Conservation (phyloP, 352 stramenopile genomes). For the Phytophthora quininea region DNA sequence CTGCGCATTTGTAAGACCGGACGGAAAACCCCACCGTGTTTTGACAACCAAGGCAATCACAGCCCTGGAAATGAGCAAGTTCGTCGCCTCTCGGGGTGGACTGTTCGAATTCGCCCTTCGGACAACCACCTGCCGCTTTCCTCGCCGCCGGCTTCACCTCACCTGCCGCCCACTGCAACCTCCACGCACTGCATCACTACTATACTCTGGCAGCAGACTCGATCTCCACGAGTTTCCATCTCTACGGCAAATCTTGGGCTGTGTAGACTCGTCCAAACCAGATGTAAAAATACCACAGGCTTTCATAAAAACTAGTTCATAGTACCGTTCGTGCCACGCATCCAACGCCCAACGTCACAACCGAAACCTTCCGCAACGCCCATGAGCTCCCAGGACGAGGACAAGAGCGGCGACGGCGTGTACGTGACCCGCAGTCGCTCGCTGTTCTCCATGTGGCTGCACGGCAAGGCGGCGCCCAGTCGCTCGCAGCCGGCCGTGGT, state of each 20-base stretch:
- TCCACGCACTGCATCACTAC: too few species aligned
- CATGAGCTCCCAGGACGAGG: constrained; percentile 31
- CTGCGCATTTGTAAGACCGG: too few species aligned
- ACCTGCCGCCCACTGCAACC: too few species aligned
- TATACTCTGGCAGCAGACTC: background rate
- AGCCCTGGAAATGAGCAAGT: background rate
- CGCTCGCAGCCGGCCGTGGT: constrained; percentile 58
- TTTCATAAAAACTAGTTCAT: too few species aligned
- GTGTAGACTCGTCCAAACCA: background rate
- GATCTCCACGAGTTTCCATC: background rate
- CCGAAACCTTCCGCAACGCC: constrained; percentile 17
- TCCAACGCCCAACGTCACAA: background rate
- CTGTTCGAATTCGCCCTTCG: too few species aligned
- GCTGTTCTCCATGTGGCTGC: constrained; percentile 86
- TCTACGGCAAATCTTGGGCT: background rate
- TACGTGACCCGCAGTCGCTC: constrained; percentile 88
- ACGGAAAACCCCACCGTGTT: too few species aligned
- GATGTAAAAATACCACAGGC: background rate
- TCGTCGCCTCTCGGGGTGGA: background rate
- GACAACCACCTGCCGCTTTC: too few species aligned
- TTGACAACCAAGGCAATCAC: background rate
- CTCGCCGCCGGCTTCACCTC: too few species aligned
- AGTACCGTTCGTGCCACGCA: background rate
- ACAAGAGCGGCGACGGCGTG: constrained; percentile 63
- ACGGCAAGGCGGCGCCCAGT: constrained; percentile 70